Conservation (phyloP, 768 basidiomycete species). For the Leccinum boreale region DNA sequence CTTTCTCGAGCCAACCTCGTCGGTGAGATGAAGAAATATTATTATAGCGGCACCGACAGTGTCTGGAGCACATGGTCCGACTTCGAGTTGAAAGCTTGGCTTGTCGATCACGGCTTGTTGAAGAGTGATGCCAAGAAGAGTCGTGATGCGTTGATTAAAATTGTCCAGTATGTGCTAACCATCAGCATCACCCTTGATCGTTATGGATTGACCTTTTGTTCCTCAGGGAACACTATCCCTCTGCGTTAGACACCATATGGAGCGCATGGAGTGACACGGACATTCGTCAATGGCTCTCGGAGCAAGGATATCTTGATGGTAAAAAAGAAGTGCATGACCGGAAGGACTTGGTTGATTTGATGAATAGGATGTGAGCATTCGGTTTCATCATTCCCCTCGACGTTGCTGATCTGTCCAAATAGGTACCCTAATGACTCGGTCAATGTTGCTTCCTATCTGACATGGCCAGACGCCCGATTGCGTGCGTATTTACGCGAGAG, state of each 20-base stretch:
- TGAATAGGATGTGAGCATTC: conserved; percentile 59
- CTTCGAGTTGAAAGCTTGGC: conserved; percentile 72
- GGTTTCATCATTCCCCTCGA: neutral
- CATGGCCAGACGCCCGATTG: conserved; percentile 92
- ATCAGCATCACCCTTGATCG: no score
- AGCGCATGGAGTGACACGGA: conserved; percentile 71
- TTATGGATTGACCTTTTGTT: neutral
- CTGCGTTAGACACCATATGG: conserved; percentile 59
- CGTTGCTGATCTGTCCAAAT: neutral
- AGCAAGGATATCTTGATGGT: conserved; percentile 60
- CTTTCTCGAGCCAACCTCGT: conserved; percentile 52
- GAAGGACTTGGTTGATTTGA: conserved; percentile 71
- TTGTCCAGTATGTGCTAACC: conserved; percentile 51
- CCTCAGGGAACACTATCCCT: conserved; percentile 63
- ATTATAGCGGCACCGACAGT: conserved; percentile 55
- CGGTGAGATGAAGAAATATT: conserved; percentile 72
- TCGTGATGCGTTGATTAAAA: conserved; percentile 74
- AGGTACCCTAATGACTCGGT: conserved; percentile 52
- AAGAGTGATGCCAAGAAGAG: conserved; percentile 65
- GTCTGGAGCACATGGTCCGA: conserved; percentile 76
- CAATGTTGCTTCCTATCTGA: conserved; percentile 62
- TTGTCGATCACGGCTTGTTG: conserved; percentile 68
- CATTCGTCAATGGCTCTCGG: conserved; percentile 69
- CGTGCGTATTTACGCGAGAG: conserved; percentile 83
- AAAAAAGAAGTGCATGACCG: conserved; percentile 56